Percentiles rank a stretch among this genome's conserved stretches.
These are phyloP conservation scores for Xylaria grammica DNA, from an alignment of 495 filamentous ascomycete species.

Conservation along the genomic window DNA sequence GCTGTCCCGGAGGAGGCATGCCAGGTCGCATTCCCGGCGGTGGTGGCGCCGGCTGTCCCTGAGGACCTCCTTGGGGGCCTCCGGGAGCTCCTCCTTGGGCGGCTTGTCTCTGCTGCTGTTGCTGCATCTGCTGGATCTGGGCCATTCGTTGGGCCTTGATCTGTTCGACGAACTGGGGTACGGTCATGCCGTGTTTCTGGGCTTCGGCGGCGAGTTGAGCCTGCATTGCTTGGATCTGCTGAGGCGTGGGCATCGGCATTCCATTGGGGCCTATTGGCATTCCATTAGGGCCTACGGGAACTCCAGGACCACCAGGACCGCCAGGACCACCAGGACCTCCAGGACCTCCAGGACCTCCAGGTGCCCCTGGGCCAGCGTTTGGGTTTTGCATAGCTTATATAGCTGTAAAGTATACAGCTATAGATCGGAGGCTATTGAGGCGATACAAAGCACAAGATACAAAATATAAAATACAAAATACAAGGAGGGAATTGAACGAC, in stretches of 20 bases:
- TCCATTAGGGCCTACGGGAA: conserved; percentile 3
- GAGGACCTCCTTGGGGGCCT: conserved; percentile 36
- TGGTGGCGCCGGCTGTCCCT: conserved; percentile 32
- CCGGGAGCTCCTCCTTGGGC: conserved; percentile 29
- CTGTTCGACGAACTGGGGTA: conserved; percentile 72
- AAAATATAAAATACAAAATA: neutral
- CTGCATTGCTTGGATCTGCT: conserved; percentile 85
- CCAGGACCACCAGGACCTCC: conserved; percentile 16
- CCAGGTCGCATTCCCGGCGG: conserved; percentile 35
- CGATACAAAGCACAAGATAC: neutral
- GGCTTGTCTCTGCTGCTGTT: conserved; percentile 58
- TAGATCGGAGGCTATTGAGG: neutral
- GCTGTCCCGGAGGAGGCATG: conserved; percentile 48
- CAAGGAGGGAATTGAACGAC: neutral
- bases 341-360: conserved; percentile 17
- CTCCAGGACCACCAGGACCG: neutral
- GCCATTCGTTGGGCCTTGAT: conserved; percentile 68
- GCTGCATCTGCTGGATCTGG: conserved; percentile 68
- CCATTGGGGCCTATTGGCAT: conserved; percentile 20
- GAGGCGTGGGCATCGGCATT: conserved; percentile 73
- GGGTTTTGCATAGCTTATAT: conserved; percentile 32
- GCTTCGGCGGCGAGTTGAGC: conserved; percentile 80
- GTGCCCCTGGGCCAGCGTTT: conserved; percentile 30
- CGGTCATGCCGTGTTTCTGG: conserved; percentile 74
- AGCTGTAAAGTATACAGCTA: neutral